A percentile compares a stretch with the other conserved stretches of the same genome.
Conservation (phyloP, 495 filamentous ascomycete genomes). For the Achaetomiella virescens region DNA sequence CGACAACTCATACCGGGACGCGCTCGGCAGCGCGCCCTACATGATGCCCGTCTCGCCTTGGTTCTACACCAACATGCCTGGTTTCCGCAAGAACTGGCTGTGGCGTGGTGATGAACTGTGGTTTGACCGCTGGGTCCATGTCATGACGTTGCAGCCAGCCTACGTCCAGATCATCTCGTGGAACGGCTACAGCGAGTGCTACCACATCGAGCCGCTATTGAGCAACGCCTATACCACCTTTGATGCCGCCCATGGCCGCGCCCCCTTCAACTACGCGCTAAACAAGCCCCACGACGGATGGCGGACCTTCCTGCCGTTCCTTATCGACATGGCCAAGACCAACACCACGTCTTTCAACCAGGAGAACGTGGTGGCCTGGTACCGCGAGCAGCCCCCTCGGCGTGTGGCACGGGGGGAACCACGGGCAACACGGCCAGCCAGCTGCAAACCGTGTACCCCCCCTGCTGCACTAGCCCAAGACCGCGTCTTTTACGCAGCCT, state of each 20-base stretch:
- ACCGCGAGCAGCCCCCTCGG: constrained; percentile 32
- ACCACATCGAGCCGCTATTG: constrained; percentile 52
- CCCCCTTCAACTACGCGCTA: constrained; percentile 15
- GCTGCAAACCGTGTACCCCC: background rate
- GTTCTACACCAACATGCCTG: constrained; percentile 59
- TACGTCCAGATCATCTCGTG: constrained; percentile 12
- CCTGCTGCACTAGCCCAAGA: constrained; percentile 24
- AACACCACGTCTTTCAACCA: constrained; percentile 16
- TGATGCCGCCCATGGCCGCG: too few relatives aligned
- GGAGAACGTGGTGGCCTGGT: constrained; percentile 53
- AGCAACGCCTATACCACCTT: constrained; percentile 33
- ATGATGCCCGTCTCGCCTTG: constrained; percentile 57
- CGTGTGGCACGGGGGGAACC: constrained; percentile 10
- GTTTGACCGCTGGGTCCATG: constrained; percentile 28
- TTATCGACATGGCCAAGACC: constrained; percentile 52
- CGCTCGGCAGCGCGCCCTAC: too few relatives aligned
- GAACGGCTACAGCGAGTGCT: constrained; percentile 43
- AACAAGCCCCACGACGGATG: constrained; percentile 50
- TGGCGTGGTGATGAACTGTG: constrained; percentile 63
- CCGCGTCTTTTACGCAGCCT: constrained; percentile 34
- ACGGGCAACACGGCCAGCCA: constrained; percentile 27
- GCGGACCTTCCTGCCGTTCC: constrained; percentile 50
- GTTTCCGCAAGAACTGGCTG: constrained; percentile 63
- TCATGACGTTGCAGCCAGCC: constrained; percentile 28
- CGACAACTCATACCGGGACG: too few relatives aligned